phyloP scores from a whole-genome alignment of 1,284 basidiomycete genomes.

The Fereydounia khargensis region DNA sequence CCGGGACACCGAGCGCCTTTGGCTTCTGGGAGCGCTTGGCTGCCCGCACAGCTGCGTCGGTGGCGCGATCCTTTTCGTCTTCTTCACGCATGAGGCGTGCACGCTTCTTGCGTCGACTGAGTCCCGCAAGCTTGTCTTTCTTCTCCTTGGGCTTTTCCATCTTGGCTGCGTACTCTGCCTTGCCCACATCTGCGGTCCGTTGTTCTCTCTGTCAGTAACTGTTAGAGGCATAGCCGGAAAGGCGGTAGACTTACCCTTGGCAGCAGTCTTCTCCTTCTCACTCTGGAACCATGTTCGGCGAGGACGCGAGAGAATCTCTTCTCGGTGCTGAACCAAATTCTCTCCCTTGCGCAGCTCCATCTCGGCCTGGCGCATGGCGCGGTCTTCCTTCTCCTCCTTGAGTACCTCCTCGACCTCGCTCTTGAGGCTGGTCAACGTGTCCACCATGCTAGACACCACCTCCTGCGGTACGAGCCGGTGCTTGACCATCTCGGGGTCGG shows the following conservation, averaged over 20 bases:
- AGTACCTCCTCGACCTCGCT: constrained; percentile 78
- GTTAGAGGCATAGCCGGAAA: no score
- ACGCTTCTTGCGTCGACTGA: constrained; percentile 45
- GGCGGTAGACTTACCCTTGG: constrained; percentile 66
- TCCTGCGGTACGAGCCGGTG: constrained; percentile 87
- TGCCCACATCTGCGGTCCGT: constrained; percentile 13
- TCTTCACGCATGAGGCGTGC: constrained; percentile 46
- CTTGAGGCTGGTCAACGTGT: constrained; percentile 72
- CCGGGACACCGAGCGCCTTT: constrained; percentile 39
- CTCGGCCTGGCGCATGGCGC: constrained; percentile 70
- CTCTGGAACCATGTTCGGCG: constrained; percentile 97
- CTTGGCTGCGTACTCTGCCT: constrained; percentile 36
- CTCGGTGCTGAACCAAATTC: constrained; percentile 90
- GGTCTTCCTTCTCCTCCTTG: constrained; percentile 93
- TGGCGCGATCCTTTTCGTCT: constrained; percentile 32
- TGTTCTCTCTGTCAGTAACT: no score
- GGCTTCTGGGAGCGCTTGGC: constrained; percentile 48
- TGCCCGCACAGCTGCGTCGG: constrained; percentile 42
- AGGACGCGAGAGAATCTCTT: constrained; percentile 91
- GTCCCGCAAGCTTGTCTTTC: constrained; percentile 38
- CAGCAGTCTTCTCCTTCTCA: constrained; percentile 69
- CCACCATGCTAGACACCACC: constrained; percentile 69
- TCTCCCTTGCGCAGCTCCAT: constrained; percentile 94
- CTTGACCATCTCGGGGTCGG: constrained; percentile 76
- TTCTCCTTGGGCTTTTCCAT: constrained; percentile 24